These are phyloP conservation scores for Scenedesmus sp. DNA, from an alignment of 163 green algal species.

Conservation along the genomic window DNA sequence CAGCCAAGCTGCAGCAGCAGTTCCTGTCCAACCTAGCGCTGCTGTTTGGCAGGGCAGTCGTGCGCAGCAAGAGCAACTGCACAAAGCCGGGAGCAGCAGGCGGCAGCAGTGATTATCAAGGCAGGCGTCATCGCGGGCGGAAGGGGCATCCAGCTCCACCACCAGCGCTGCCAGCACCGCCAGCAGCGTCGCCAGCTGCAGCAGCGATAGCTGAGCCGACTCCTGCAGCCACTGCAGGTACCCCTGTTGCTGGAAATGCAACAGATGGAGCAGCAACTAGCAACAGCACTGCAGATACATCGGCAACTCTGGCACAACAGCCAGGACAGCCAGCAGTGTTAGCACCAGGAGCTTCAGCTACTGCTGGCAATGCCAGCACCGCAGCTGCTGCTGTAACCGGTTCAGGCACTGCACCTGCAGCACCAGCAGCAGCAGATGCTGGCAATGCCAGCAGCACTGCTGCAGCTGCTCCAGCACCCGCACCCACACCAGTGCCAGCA, in stretches of 20 bases:
- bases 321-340: not conserved
- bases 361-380: not conserved
- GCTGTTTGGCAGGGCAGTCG: slow-evolving; percentile 34
- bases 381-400: not conserved
- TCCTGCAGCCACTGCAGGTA: not conserved
- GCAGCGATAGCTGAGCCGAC: not conserved
- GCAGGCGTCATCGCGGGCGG: not conserved
- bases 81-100: not conserved
- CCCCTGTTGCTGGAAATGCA: not conserved
- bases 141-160: not conserved
- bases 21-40: not conserved
- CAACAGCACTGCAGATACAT: not conserved
- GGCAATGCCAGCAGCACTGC: not conserved
- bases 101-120: not conserved
- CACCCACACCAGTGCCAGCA: too few species aligned
- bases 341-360: not conserved
- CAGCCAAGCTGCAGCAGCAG: not conserved
- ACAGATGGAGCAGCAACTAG: not conserved
- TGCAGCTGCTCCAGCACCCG: not conserved
- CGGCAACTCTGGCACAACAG: not conserved
- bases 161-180: not conserved
- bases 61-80: slow-evolving; percentile 12
- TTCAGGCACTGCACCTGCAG: not conserved
- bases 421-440: not conserved
- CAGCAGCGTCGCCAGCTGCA: not conserved